Evolutionary conservation across 805 yeast species (phyloP), one percentile per base, ranked within the genome.

Genomic region (Myxozyma lipomycoides): DNA sequence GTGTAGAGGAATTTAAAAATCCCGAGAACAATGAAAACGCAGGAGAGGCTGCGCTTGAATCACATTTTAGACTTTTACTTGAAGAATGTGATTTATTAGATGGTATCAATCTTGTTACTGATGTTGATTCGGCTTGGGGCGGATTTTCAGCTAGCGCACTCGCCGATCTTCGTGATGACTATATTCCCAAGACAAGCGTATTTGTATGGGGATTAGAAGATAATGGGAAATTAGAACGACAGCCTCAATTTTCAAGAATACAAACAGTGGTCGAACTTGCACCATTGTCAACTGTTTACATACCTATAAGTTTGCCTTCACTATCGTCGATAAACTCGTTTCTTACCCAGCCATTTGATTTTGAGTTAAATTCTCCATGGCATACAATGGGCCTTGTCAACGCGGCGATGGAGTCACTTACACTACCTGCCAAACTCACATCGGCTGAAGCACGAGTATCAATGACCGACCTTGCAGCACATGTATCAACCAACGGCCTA

Each of bases 41-140:
- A 3, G 57, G 53, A 23, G 49, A 72, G 19, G 85, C 84, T 22
- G 76, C 76, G 38, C 52, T 82, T 40, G 93, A 86, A 43, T 74
- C 73, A 1, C 68, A 70, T 3, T 78, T 89, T 48, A 73, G 96
- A 48, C 67, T 70, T 1, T 68, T 77, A 37, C 62, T 93, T 12
- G 98, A 91, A 63, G 76, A 78, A 52, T 82, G 93, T 64, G 97
- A 93, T 64, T 66, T 72, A 24, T 63, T 90, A 18, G 78, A 76
- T 48, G 96, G 96, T 0, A 51, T 93, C 7, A 85, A 84, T 58
- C 44, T 86, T 0, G 62, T 82, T 1, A 77, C 84, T 0, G 96
- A 89, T 46, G 58, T 83, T 2, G 95, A 86, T 62, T 74, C 79
- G 21, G 85, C 84, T 0, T 91, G 98, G 98, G 84, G 88, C 43